These are phyloP conservation scores for Luffa acutangula DNA, from an alignment of 306 rosid genomes.

Conservation along the genomic window DNA sequence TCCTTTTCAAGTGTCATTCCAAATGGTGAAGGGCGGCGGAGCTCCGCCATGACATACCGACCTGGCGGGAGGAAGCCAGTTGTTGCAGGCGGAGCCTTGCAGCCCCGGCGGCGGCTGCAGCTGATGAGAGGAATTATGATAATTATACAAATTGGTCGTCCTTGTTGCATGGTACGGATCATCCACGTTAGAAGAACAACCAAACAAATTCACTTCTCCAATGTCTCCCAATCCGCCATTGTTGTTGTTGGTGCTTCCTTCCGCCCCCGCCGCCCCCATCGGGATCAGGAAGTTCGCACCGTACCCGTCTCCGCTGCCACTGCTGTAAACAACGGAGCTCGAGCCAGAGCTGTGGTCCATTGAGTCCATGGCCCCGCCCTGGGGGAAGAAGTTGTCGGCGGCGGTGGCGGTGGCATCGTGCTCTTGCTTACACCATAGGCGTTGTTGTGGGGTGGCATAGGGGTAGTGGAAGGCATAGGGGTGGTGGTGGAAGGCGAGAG, in stretches of 20 bases:
- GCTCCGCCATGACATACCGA: constrained; percentile 34
- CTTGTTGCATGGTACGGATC: constrained; percentile 18
- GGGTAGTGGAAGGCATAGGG: constrained; percentile 28
- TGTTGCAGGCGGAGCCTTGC: constrained; percentile 27
- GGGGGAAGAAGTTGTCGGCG: constrained; percentile 54
- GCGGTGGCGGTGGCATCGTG: constrained; percentile 20
- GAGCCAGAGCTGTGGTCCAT: constrained; percentile 62
- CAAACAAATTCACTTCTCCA: constrained; percentile 36
- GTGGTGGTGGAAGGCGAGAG: constrained; percentile 33
- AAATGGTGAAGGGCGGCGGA: constrained; percentile 55
- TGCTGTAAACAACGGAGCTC: constrained; percentile 25
- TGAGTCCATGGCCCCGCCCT: constrained; percentile 39
- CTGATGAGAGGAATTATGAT: constrained; percentile 11
- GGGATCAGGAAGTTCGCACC: constrained; percentile 10
- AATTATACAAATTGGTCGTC: constrained; percentile 25
- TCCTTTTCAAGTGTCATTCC: constrained; percentile 41
- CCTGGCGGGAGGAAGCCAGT: constrained; percentile 65
- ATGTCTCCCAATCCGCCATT: constrained; percentile 18
- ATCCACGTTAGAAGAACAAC: constrained; percentile 5
- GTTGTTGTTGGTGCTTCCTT: background rate
- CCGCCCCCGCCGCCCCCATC: background rate
- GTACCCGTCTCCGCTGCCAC: constrained; percentile 10
- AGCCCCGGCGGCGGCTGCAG: constrained; percentile 12
- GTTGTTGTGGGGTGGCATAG: constrained; percentile 19
- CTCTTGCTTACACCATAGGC: constrained; percentile 80